Conservation (phyloP, 805 yeast species). For the Priceomyces castillae region DNA sequence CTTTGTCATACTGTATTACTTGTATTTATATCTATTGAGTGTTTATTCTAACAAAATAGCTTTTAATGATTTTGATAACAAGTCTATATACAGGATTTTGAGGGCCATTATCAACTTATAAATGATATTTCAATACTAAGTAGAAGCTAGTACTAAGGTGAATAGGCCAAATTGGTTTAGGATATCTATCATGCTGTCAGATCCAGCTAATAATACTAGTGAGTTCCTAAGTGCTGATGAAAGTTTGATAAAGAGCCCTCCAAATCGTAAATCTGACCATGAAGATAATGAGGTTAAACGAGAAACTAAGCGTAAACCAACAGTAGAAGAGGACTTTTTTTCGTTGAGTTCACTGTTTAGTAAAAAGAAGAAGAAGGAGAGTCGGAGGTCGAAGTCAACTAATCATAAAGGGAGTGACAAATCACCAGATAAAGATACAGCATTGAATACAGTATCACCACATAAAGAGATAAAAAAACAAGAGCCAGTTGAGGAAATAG, state of each 20-base stretch:
- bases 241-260: not conserved
- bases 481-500: not conserved
- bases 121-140: too few relatives aligned
- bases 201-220: conserved; percentile 1
- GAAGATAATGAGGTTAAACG: not conserved
- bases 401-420: not conserved
- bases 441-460: not conserved
- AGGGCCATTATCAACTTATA: too few relatives aligned
- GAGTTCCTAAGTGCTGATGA: conserved; percentile 5
- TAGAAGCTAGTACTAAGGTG: too few relatives aligned
- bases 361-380: conserved; percentile 9
- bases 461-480: not conserved
- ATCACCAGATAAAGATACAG: not conserved
- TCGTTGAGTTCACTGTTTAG: conserved; percentile 15
- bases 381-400: not conserved
- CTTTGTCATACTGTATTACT: not conserved
- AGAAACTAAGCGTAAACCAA: conserved; percentile 5
- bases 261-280: not conserved
- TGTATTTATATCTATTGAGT: not conserved
- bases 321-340: conserved; percentile 31
- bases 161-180: too few relatives aligned
- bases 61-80: too few relatives aligned
- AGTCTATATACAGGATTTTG: too few relatives aligned
- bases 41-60: too few relatives aligned
- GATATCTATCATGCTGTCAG: conserved; percentile 2